A percentile compares a stretch with the other conserved stretches of the same genome.
phyloP scores from a whole-genome alignment of 495 filamentous ascomycete genomes.

The Darksidea phi region DNA sequence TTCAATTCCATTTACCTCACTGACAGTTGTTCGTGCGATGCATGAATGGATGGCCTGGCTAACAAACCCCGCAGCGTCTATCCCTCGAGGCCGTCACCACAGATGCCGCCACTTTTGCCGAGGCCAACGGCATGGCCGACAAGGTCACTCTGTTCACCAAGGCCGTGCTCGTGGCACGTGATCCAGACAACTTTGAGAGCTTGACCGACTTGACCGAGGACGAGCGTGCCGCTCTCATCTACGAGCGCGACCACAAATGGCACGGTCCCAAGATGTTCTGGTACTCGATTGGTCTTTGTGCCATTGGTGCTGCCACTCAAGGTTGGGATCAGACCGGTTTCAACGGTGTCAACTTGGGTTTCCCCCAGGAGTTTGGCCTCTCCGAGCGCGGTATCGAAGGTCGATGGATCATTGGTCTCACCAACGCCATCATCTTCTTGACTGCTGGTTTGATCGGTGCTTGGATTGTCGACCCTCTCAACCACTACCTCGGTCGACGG shows the following conservation, averaged over 20 bases:
- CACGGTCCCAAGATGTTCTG: slow-evolving; percentile 2
- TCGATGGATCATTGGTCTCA: slow-evolving; percentile 16
- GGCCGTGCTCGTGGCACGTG: slow-evolving; percentile 6
- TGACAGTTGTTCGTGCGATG: no score
- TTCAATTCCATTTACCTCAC: no score
- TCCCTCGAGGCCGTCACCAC: no score
- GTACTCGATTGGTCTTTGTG: slow-evolving; percentile 6
- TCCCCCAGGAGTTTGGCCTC: background rate
- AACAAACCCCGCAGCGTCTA: no score
- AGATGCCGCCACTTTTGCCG: background rate
- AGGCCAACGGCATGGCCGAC: slow-evolving; percentile 1
- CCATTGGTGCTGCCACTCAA: slow-evolving; percentile 14
- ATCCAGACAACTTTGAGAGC: slow-evolving; percentile 1
- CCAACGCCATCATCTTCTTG: slow-evolving; percentile 14
- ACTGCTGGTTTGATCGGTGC: slow-evolving; percentile 11
- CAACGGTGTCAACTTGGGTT: slow-evolving; percentile 22
- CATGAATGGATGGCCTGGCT: no score
- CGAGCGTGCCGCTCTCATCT: background rate
- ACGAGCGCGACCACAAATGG: slow-evolving; percentile 9
- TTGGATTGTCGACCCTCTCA: slow-evolving; percentile 19
- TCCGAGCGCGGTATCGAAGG: slow-evolving; percentile 21
- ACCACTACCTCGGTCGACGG: slow-evolving; percentile 21
- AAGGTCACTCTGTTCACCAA: background rate
- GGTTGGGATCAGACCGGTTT: slow-evolving; percentile 26
- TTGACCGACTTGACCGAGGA: slow-evolving; percentile 7